Evolutionary conservation across 2,329 filamentous ascomycete species (phyloP).

Genomic region (Tolypocladium inflatum): DNA sequence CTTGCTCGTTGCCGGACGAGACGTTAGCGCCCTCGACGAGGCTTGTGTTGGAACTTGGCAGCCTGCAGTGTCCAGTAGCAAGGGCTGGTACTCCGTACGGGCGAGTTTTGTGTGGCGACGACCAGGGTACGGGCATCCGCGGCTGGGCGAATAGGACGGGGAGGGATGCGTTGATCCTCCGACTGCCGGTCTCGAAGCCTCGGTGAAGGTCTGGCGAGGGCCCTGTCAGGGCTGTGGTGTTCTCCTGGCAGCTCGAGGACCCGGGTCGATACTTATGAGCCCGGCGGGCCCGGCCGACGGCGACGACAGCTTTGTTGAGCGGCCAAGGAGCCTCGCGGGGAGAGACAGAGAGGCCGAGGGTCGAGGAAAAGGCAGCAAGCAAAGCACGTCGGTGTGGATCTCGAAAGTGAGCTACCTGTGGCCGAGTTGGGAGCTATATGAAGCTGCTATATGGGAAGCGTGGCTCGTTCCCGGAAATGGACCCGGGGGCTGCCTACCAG

Average conservation of each 20-base stretch:
- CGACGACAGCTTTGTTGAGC: not conserved
- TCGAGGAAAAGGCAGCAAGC: not conserved
- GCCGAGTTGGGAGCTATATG: not conserved
- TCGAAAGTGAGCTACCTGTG: not conserved
- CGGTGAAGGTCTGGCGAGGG: not conserved
- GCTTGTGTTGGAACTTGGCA: not conserved
- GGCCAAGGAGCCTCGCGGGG: not conserved
- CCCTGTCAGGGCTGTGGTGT: not conserved
- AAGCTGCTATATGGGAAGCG: not conserved
- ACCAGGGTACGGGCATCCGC: constrained; percentile 1
- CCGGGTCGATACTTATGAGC: constrained; percentile 7
- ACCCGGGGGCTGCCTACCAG: not conserved
- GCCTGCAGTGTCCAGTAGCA: not conserved
- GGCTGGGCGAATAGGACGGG: not conserved
- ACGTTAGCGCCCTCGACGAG: not conserved
- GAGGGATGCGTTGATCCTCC: not conserved
- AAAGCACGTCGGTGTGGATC: not conserved
- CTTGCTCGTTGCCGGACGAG: not conserved
- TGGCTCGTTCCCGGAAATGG: not conserved
- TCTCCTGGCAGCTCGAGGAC: constrained; percentile 2
- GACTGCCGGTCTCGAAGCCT: not conserved
- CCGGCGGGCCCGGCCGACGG: not conserved
- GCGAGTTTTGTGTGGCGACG: constrained; percentile 5
- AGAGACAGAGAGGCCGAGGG: not conserved
- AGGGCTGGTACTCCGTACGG: constrained; percentile 1